Evolutionary conservation across 345 rosid species (phyloP), one percentile per base, ranked within the genome.

Genomic region (Arabis alpina): DNA sequence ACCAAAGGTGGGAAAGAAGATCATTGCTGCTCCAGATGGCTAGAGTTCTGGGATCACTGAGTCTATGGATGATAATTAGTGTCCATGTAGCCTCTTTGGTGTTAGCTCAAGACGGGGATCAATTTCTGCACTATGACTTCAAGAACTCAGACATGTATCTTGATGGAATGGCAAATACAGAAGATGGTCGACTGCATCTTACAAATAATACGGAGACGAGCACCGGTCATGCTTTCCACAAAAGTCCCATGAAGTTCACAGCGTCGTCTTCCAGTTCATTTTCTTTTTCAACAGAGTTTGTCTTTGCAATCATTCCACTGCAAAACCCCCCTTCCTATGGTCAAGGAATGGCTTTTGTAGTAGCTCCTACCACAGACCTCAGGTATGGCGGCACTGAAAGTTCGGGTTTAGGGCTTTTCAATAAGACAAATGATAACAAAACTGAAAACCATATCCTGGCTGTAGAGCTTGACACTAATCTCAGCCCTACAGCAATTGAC

Each of bases 391-490:
- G n/a, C 10, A 0, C 8, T 19, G 19, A 8, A 56, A 28, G 23
- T 4, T n/a, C 68, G 34, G 30, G 7, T 24, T 61, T 90, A 14
- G 93, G 93, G 7, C 19, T 87, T 24, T 83, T 90, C 44, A 87
- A 74, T 10, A 0, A 0, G 3, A 7, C 74, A 28, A 74, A 51
- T 77, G 3, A 65, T 24, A 79, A 81, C 8, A 53, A 42, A 1
- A 1, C 69, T 16, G 15, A 45, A 27, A 87, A 82, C 74, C 89
- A 83, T 43, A 74, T 88, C 42, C 14, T 88, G 9, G 87, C 86
- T 0, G 24, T 88, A 30, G 90, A 88, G 64, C 78, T 86, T 45
- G 90, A 88, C 76, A 84, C 89, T 0, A 65, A 82, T 3, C 0
- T 0, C 0, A 75, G 52, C 76, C 3, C 40, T 9, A 88, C 85